Evolutionary conservation across 768 basidiomycete species (phyloP).

Genomic region (Leccinum truebloodii): DNA sequence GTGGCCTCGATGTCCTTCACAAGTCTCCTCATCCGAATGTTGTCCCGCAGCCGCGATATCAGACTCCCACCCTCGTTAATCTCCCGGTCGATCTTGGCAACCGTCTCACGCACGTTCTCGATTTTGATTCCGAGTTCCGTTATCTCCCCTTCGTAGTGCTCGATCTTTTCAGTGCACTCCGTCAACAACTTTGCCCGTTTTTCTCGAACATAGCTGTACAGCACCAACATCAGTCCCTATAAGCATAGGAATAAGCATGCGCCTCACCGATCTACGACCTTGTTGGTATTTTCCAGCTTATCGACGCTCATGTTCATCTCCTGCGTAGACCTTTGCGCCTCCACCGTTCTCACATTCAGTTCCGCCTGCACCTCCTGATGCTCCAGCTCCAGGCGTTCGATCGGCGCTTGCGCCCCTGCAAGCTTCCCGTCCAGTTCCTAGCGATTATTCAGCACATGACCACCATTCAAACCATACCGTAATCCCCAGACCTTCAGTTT

Average conservation of each 20-base stretch:
- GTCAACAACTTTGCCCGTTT: conserved; percentile 60
- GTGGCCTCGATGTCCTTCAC: conserved; percentile 64
- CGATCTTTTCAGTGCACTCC: conserved; percentile 59
- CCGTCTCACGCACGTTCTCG: conserved; percentile 41
- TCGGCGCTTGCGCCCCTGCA: conserved; percentile 60
- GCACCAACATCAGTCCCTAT: not conserved
- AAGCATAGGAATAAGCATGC: not conserved
- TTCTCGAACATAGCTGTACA: conserved; percentile 70
- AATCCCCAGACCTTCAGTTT: conserved; percentile 50
- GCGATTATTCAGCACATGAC: not conserved
- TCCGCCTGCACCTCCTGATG: conserved; percentile 52
- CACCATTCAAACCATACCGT: not conserved
- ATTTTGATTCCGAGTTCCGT: conserved; percentile 41
- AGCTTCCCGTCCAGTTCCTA: conserved; percentile 69
- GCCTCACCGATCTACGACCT: conserved; percentile 61
- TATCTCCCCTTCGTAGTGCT: conserved; percentile 47
- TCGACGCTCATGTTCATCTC: conserved; percentile 68
- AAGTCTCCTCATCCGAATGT: conserved; percentile 74
- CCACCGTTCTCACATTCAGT: conserved; percentile 45
- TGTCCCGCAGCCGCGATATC: conserved; percentile 75
- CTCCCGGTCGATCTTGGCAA: conserved; percentile 70
- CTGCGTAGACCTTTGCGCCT: conserved; percentile 57
- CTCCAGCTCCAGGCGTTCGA: conserved; percentile 60
- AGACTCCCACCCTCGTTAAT: conserved; percentile 74
- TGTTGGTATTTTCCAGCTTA: conserved; percentile 59